Conservation (phyloP, 169 alveolate species). For the Fabrea salina region DNA sequence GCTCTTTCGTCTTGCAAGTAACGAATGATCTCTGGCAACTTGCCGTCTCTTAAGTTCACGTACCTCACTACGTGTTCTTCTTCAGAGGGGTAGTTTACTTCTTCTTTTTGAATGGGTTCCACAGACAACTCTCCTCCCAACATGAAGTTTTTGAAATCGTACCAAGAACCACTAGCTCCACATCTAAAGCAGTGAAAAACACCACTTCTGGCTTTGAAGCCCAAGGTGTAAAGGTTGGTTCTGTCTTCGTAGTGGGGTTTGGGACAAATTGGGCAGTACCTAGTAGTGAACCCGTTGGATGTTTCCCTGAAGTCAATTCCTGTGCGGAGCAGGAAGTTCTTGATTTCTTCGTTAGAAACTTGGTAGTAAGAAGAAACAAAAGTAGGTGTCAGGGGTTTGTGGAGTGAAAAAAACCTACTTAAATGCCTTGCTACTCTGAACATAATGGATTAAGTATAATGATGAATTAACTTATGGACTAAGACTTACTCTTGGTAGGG, state of each 20-base stretch:
- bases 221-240: conserved; percentile 52
- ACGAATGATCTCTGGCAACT: conserved; percentile 54
- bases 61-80: neutral
- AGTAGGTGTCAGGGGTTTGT: neutral
- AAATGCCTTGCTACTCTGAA: too few species aligned
- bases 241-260: conserved; percentile 60
- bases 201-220: conserved; percentile 50
- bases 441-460: too few species aligned
- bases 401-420: too few species aligned
- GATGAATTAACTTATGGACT: too few species aligned
- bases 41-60: neutral
- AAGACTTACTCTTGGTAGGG: too few species aligned
- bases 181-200: conserved; percentile 70
- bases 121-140: conserved; percentile 15
- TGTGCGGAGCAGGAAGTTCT: neutral
- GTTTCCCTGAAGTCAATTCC: conserved; percentile 17
- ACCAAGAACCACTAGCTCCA: conserved; percentile 51
- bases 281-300: conserved; percentile 11
- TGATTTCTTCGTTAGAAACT: conserved; percentile 1
- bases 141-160: conserved; percentile 42
- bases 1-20: conserved; percentile 83
- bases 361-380: conserved; percentile 16
- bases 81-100: neutral
- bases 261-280: conserved; percentile 70
- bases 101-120: neutral